Evolutionary conservation across 2,329 filamentous ascomycete genomes (phyloP), one percentile per base, ranked within the genome.

Genomic region (Colletotrichum cereale): DNA sequence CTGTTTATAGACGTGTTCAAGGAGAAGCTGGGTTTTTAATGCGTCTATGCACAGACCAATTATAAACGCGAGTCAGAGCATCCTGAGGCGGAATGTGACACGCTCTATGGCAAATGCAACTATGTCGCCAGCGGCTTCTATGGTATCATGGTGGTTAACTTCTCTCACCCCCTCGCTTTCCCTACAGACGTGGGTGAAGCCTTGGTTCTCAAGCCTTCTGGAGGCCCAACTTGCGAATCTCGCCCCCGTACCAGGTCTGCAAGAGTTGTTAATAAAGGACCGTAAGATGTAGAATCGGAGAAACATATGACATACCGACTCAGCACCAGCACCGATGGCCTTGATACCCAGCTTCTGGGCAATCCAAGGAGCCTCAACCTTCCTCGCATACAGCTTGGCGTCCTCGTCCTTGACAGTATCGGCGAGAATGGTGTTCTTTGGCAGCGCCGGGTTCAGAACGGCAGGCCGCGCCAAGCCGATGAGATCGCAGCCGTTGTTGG

Each of bases 391-490:
- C 24, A 82, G 6, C 42, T 69, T 77, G 4, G 82, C 81, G 14
- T 82, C 80, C 26, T 77, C 75, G 50, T 82, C 79, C 12, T 75
- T 74, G 24, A 83, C 58, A 61, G 81, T 76, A 31, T 68, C 50
- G 74, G 83, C 82, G 21, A 83, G 74, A 0, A 84, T 74, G n/a
- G 77, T 73, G 58, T 77, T 80, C 53, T 76, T 75, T 1, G 84
- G 84, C 16, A 84, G 67, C 2, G 62, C 52, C 0, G 83, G 82
- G 64, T 85, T 80, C 0, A 84, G 44, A 0, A 81, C 77, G 0
- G 84, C 76, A 14, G 84, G 84, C 4, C 84, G 73, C 0, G 75
- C 84, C 1, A 85, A 64, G 2, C 84, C 84, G 21, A 85, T 76
- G 2, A 85, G 65, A 38, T 86, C 84, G 56, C 84, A 85, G 6